Conservation (phyloP, 768 basidiomycete genomes). For the Pulveroboletus frians region DNA sequence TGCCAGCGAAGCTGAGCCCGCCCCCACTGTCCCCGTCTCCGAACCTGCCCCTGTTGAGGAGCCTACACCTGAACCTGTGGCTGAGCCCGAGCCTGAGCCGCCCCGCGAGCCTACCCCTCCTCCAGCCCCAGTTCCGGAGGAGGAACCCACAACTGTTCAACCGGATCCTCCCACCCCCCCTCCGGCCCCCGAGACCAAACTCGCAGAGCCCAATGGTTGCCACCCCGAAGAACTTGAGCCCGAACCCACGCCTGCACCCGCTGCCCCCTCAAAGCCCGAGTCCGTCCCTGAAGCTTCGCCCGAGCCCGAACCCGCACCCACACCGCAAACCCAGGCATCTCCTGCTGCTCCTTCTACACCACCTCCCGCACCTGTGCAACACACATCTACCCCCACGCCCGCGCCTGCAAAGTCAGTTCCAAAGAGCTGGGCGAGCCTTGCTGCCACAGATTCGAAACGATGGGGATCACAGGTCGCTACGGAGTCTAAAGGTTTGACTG, state of each 20-base stretch:
- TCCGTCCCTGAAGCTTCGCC: slow-evolving; percentile 24
- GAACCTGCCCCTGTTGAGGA: slow-evolving; percentile 35
- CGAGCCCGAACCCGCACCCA: slow-evolving; percentile 27
- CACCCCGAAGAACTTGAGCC: slow-evolving; percentile 32
- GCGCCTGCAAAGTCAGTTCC: slow-evolving; percentile 45
- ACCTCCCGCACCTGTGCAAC: slow-evolving; percentile 26
- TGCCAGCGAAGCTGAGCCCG: slow-evolving; percentile 43
- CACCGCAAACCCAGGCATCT: slow-evolving; percentile 4
- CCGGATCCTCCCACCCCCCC: slow-evolving; percentile 31
- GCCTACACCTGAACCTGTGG: slow-evolving; percentile 28
- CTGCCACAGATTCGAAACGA: slow-evolving; percentile 74
- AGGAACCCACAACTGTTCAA: slow-evolving; percentile 39
- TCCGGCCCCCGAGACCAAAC: slow-evolving; percentile 36
- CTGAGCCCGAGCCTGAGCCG: slow-evolving; percentile 27
- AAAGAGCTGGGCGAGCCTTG: slow-evolving; percentile 90
- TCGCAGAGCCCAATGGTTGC: slow-evolving; percentile 38
- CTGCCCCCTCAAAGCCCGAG: slow-evolving; percentile 21
- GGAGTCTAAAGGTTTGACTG: slow-evolving; percentile 71
- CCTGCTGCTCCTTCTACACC: slow-evolving; percentile 27
- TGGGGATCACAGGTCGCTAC: slow-evolving; percentile 82
- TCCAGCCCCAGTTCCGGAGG: slow-evolving; percentile 28
- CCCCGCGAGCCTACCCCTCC: slow-evolving; percentile 27
- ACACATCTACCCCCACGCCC: slow-evolving; percentile 25
- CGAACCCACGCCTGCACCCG: slow-evolving; percentile 24
- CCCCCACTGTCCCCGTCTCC: slow-evolving; percentile 27